Evolutionary conservation across 169 alveolate genomes (phyloP).

Genomic region (Eimeria praecox): DNA sequence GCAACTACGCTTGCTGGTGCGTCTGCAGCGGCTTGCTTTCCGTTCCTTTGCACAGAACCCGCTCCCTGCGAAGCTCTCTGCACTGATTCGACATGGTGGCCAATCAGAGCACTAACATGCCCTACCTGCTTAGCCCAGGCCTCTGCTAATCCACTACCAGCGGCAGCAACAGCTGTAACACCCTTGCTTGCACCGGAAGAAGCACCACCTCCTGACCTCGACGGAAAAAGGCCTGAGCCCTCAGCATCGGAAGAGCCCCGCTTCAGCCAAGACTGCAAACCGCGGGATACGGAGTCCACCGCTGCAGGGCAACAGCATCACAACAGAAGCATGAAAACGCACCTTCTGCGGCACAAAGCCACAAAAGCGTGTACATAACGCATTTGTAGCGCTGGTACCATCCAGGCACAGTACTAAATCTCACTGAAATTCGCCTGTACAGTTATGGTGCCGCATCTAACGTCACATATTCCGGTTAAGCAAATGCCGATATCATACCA

Average conservation of each 20-base stretch:
- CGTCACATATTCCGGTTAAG: neutral
- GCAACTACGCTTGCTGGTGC: constrained; percentile 30
- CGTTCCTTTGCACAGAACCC: constrained; percentile 14
- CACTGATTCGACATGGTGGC: constrained; percentile 73
- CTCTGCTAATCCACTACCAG: constrained; percentile 73
- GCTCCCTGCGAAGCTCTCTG: constrained; percentile 61
- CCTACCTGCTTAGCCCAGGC: constrained; percentile 74
- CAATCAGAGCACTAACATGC: constrained; percentile 65
- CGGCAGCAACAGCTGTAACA: constrained; percentile 48
- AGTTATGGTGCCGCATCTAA: neutral
- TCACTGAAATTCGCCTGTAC: neutral
- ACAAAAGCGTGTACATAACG: neutral
- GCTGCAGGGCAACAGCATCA: constrained; percentile 17
- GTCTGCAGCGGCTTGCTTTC: neutral
- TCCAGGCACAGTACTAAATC: neutral
- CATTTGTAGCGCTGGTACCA: neutral
- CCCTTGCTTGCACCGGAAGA: constrained; percentile 53
- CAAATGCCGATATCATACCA: constrained; percentile 30
- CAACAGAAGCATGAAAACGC: neutral
- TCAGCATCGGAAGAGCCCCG: constrained; percentile 54
- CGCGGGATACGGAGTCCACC: constrained; percentile 73
- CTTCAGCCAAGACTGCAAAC: constrained; percentile 72
- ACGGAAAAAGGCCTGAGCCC: constrained; percentile 12
- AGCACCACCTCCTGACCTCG: constrained; percentile 11
- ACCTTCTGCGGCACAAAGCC: neutral